Evolutionary conservation across 345 rosid genomes (phyloP).

Genomic region (Heritiera littoralis): DNA sequence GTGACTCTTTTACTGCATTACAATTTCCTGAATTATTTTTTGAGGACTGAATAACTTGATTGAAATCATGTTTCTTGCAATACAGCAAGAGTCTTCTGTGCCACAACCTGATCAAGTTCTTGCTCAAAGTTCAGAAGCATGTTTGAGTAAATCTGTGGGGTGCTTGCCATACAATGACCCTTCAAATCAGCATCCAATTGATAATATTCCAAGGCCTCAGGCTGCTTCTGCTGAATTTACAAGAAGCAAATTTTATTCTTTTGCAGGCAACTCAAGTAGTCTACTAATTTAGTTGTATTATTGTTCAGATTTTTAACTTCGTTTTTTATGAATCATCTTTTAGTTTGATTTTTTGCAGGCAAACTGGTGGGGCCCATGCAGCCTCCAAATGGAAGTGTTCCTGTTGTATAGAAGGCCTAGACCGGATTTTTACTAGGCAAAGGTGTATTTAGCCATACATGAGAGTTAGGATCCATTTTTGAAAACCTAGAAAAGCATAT

Average conservation of each 20-base stretch:
- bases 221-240: conserved; percentile 35
- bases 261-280: conserved; percentile 48
- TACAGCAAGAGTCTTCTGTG: conserved; percentile 32
- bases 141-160: conserved; percentile 32
- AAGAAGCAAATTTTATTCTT: conserved; percentile 41
- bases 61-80: conserved; percentile 11
- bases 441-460: conserved; percentile 36
- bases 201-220: conserved; percentile 32
- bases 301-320: neutral
- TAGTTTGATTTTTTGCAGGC: conserved; percentile 32
- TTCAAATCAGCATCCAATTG: conserved; percentile 40
- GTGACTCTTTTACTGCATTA: neutral
- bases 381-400: conserved; percentile 52
- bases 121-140: conserved; percentile 36
- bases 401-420: conserved; percentile 42
- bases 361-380: conserved; percentile 39
- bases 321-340: neutral
- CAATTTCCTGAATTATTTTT: neutral
- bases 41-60: conserved; percentile 3
- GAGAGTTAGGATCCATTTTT: conserved; percentile 50
- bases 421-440: conserved; percentile 28
- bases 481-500: conserved; percentile 24
- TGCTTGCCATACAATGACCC: conserved; percentile 28
- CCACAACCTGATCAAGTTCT: conserved; percentile 33
- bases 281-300: conserved; percentile 3